Conservation (phyloP, 2,329 filamentous ascomycete genomes). For the Trichophyton schoenleinii region DNA sequence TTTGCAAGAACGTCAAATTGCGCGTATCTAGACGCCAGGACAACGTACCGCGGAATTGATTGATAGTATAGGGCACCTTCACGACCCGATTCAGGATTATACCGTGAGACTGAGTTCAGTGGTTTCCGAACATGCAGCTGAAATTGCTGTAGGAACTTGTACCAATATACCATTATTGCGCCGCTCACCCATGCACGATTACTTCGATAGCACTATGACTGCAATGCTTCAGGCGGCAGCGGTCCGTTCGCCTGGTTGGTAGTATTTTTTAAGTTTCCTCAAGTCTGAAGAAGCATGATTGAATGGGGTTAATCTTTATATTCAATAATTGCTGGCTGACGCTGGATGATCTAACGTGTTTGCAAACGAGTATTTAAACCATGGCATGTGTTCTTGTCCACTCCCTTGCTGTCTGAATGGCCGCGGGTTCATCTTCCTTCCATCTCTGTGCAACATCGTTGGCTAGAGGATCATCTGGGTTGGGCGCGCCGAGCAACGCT, state of each 20-base stretch:
- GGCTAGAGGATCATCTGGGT: slow-evolving; percentile 95
- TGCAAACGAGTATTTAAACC: slow-evolving; percentile 22
- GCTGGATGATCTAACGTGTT: not conserved
- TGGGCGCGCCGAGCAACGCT: slow-evolving; percentile 85
- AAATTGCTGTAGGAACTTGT: too few relatives aligned
- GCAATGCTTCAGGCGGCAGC: too few relatives aligned
- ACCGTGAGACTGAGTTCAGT: too few relatives aligned
- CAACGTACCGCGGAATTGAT: too few relatives aligned
- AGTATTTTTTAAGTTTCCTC: not conserved
- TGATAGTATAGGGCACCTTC: too few relatives aligned
- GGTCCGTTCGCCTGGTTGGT: not conserved
- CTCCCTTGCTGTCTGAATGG: slow-evolving; percentile 80
- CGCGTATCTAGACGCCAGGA: not conserved
- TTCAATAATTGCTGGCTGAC: not conserved
- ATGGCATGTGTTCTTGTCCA: slow-evolving; percentile 80
- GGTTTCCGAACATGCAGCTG: too few relatives aligned
- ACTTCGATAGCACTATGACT: too few relatives aligned
- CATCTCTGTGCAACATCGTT: slow-evolving; percentile 95
- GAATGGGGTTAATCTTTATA: not conserved
- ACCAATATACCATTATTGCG: too few relatives aligned
- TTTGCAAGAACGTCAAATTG: not conserved
- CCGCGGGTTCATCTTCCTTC: slow-evolving; percentile 90
- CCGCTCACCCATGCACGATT: too few relatives aligned
- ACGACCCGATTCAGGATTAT: too few relatives aligned
- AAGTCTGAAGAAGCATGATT: not conserved